Percentiles rank a stretch among this genome's conserved stretches.
These are phyloP conservation scores for Taphrina flavorubra DNA, from an alignment of 1,139 yeast genomes.

Conservation along the genomic window DNA sequence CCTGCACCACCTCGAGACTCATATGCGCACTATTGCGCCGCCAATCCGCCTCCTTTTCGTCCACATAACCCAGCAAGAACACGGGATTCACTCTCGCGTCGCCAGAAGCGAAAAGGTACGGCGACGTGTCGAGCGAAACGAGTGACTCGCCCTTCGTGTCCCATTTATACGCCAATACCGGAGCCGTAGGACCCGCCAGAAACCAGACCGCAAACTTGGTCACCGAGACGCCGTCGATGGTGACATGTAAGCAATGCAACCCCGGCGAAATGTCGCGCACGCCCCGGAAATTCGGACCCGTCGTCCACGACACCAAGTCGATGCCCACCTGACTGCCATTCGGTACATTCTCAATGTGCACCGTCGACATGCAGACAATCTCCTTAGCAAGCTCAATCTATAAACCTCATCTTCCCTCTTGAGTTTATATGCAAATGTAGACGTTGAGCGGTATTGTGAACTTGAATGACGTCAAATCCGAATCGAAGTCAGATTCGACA, in stretches of 20 bases:
- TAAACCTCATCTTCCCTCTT: no score
- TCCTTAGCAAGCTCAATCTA: no score
- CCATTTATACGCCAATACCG: slow-evolving; percentile 11
- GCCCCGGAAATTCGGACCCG: slow-evolving; percentile 41
- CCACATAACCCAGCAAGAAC: slow-evolving; percentile 20
- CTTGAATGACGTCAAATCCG: no score
- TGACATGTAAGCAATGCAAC: slow-evolving; percentile 37
- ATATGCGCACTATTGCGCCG: slow-evolving; percentile 1
- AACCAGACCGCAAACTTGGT: slow-evolving; percentile 34
- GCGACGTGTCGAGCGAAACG: background rate
- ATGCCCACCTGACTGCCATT: slow-evolving; percentile 36
- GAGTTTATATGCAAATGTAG: no score
- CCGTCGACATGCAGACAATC: slow-evolving; percentile 5
- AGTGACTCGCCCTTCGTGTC: background rate
- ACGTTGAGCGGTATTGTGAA: no score
- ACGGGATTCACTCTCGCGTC: background rate
- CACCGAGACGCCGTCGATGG: slow-evolving; percentile 7
- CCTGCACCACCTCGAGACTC: slow-evolving; percentile 3
- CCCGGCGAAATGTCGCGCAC: slow-evolving; percentile 22
- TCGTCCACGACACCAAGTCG: slow-evolving; percentile 32
- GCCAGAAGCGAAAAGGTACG: no score
- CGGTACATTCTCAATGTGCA: slow-evolving; percentile 28
- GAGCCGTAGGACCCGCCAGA: background rate
- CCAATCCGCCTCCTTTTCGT: slow-evolving; percentile 3
- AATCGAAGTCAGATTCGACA: no score